phyloP scores from a whole-genome alignment of 2,329 filamentous ascomycete species.

The Hymenoscyphus fructigenus region DNA sequence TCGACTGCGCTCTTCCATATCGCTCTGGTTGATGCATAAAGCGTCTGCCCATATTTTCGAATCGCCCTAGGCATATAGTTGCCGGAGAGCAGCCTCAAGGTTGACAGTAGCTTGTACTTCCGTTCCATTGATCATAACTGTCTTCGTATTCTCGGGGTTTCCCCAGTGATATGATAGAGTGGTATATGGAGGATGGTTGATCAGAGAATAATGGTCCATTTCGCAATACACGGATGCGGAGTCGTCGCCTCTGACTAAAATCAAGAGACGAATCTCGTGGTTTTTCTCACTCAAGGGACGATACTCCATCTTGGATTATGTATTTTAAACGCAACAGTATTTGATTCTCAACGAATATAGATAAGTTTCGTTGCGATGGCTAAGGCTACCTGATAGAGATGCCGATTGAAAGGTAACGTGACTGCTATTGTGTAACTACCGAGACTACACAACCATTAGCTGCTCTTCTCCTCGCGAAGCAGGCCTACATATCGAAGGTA shows the following conservation, averaged over 20 bases:
- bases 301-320: neutral
- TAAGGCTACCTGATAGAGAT: too few relatives aligned
- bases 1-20: slow-evolving; percentile 20
- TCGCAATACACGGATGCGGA: neutral
- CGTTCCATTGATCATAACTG: neutral
- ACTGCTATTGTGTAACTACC: too few relatives aligned
- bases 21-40: slow-evolving; percentile 29
- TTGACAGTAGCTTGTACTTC: neutral
- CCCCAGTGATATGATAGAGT: slow-evolving; percentile 6
- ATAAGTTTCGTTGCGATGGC: too few relatives aligned
- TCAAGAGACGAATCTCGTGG: slow-evolving; percentile 6
- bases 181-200: neutral
- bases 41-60: neutral
- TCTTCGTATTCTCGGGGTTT: neutral
- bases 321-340: too few relatives aligned
- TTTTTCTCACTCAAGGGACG: neutral
- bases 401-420: too few relatives aligned
- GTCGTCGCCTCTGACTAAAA: neutral
- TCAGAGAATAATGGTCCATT: neutral
- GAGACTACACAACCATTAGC: too few relatives aligned
- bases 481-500: too few relatives aligned
- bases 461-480: too few relatives aligned
- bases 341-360: too few relatives aligned
- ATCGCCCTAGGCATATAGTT: neutral
- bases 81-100: neutral